Evolutionary conservation across 1,139 yeast genomes (phyloP), one percentile per base, ranked within the genome.

Genomic region (Lodderomyces margitis): DNA sequence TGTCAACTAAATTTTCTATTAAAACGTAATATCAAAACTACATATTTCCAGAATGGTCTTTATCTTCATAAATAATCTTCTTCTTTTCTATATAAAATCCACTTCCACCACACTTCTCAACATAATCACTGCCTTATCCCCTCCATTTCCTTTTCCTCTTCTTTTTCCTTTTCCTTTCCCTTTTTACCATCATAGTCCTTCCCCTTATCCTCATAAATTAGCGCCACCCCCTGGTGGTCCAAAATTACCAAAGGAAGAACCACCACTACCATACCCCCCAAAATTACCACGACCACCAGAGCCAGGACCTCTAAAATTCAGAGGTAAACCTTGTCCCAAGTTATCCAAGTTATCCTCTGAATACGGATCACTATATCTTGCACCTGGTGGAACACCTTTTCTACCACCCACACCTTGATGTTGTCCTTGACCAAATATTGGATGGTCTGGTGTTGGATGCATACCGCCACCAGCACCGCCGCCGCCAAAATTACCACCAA

Each of bases 351-450:
- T 70, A 38, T 69, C 74, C 34, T 65, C 72, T 2, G 71, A 64
- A 40, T 67, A 58, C 0, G 85, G 85, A 46, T 78, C 81, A 51
- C 77, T 83, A 46, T 61, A 76, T 35, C 83, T 57, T 3, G 82
- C 78, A 1, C 82, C 81, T 1, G 71, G 70, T 9, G 79, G 78
- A 3, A 66, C 74, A 15, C 69, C 66, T 37, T 56, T 45, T 32
- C 68, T 48, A 10, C 62, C 54, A 19, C 62, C 44, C 40, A 51
- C 50, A 4, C 62, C 62, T 55, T 2, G 49, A 17, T 27, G 23
- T 45, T 34, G 36, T 4, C 53, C 48, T 9, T 54, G 45, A 3
- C 45, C 48, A 49, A 78, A 78, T 8, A 79, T 46, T 0, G 83
- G 83, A 52, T 78, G 82, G 34, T 69, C 56, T 4, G 65, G 52